phyloP scores from a whole-genome alignment of 2,329 filamentous ascomycete genomes.

The Hirsutella thompsonii region DNA sequence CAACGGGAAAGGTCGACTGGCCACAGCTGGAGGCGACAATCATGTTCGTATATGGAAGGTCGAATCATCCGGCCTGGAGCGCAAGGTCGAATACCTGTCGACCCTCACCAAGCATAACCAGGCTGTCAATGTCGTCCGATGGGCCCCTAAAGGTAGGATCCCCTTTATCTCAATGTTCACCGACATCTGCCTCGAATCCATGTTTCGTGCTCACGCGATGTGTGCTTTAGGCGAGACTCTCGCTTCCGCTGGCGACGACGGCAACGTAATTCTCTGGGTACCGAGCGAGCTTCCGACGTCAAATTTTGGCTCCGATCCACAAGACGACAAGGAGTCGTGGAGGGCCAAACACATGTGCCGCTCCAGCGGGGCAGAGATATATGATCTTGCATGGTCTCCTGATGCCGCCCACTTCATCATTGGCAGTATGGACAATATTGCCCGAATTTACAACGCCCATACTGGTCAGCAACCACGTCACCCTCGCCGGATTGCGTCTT shows the following conservation, averaged over 20 bases:
- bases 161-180: neutral
- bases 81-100: slow-evolving; percentile 82
- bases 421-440: slow-evolving; percentile 98
- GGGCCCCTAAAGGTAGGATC: slow-evolving; percentile 73
- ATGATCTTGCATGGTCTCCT: slow-evolving; percentile 98
- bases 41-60: slow-evolving; percentile 94
- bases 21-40: slow-evolving; percentile 91
- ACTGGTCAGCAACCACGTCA: slow-evolving; percentile 47
- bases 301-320: slow-evolving; percentile 66
- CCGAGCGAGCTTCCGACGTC: slow-evolving; percentile 64
- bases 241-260: slow-evolving; percentile 91
- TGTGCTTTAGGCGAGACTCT: slow-evolving; percentile 63
- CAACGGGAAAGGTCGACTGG: slow-evolving; percentile 77
- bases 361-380: slow-evolving; percentile 89
- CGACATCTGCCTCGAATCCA: neutral
- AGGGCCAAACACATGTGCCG: slow-evolving; percentile 95
- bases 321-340: slow-evolving; percentile 95
- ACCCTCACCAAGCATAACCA: slow-evolving; percentile 91
- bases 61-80: slow-evolving; percentile 70
- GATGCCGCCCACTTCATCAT: slow-evolving; percentile 94
- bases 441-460: slow-evolving; percentile 88
- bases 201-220: slow-evolving; percentile 4
- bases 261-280: slow-evolving; percentile 93
- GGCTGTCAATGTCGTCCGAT: slow-evolving; percentile 94
- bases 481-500: slow-evolving; percentile 1